These are phyloP conservation scores for Teratosphaeria destructans DNA, from an alignment of 2,329 filamentous ascomycete species.

Conservation along the genomic window DNA sequence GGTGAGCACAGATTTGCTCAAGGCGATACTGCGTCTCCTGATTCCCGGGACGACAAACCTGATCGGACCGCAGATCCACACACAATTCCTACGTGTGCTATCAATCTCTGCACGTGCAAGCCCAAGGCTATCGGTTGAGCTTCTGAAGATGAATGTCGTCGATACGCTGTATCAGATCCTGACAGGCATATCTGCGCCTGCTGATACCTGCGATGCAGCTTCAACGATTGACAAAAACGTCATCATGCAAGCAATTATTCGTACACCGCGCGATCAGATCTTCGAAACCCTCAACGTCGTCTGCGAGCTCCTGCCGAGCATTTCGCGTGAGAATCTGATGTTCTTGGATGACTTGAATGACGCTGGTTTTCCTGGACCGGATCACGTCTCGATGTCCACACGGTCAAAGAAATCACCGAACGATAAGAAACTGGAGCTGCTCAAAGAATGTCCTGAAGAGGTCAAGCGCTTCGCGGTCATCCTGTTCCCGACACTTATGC, in stretches of 20 bases:
- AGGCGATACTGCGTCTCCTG: conserved; percentile 73
- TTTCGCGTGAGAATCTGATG: conserved; percentile 47
- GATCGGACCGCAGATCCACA: conserved; percentile 89
- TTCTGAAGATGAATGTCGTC: conserved; percentile 93
- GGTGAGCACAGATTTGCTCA: conserved; percentile 76
- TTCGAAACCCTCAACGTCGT: conserved; percentile 96
- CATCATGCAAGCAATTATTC: conserved; percentile 97
- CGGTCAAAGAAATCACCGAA: conserved; percentile 50
- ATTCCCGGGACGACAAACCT: conserved; percentile 91
- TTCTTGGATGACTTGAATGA: conserved; percentile 41
- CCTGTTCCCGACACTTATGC: conserved; percentile 84
- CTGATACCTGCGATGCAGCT: conserved; percentile 63
- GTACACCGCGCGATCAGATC: conserved; percentile 88
- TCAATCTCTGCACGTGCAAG: conserved; percentile 85
- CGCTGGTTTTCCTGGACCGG: conserved; percentile 38
- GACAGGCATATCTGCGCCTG: conserved; percentile 86
- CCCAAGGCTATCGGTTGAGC: conserved; percentile 72
- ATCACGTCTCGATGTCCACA: conserved; percentile 33
- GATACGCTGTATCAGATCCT: conserved; percentile 96
- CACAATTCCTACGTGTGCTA: conserved; percentile 84
- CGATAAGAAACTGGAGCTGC: conserved; percentile 70
- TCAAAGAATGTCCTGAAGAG: conserved; percentile 74
- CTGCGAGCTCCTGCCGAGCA: conserved; percentile 77
- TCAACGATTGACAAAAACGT: conserved; percentile 90
- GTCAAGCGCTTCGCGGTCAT: conserved; percentile 89